phyloP scores from a whole-genome alignment of 78 protist species.

The Cyanophora paradoxa region DNA sequence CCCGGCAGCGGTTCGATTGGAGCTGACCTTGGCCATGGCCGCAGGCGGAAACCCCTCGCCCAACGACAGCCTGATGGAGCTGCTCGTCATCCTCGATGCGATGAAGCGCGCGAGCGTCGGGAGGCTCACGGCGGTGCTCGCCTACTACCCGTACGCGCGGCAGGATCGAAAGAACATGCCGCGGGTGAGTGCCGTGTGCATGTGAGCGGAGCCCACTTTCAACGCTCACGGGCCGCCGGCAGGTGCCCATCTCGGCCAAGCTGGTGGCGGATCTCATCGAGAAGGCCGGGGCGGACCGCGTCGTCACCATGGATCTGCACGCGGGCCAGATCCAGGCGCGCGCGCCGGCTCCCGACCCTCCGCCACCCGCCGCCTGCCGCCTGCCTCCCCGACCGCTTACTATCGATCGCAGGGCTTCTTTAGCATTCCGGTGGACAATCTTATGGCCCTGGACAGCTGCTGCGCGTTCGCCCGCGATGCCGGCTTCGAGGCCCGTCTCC shows the following conservation, averaged over 20 bases:
- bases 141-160: constrained; percentile 59
- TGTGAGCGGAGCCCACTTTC: too few relatives aligned
- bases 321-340: constrained; percentile 64
- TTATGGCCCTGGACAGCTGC: too few relatives aligned
- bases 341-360: too few relatives aligned
- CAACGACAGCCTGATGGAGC: constrained; percentile 68
- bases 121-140: constrained; percentile 57
- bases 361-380: too few relatives aligned
- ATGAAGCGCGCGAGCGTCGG: constrained; percentile 40
- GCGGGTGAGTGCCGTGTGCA: too few relatives aligned
- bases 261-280: constrained; percentile 44
- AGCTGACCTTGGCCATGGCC: too few relatives aligned
- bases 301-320: constrained; percentile 62
- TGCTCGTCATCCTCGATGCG: constrained; percentile 48
- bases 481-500: too few relatives aligned
- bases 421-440: constrained; percentile 54
- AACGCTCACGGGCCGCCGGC: too few relatives aligned
- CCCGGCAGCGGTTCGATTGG: too few relatives aligned
- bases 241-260: constrained; percentile 60
- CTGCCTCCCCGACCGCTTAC: too few relatives aligned
- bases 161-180: constrained; percentile 56
- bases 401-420: too few relatives aligned
- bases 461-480: too few relatives aligned
- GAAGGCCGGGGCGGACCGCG: constrained; percentile 52
- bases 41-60: constrained; percentile 27